Conservation (phyloP, 192 early-diverging fungal genomes). For the Umbelopsis vinacea region DNA sequence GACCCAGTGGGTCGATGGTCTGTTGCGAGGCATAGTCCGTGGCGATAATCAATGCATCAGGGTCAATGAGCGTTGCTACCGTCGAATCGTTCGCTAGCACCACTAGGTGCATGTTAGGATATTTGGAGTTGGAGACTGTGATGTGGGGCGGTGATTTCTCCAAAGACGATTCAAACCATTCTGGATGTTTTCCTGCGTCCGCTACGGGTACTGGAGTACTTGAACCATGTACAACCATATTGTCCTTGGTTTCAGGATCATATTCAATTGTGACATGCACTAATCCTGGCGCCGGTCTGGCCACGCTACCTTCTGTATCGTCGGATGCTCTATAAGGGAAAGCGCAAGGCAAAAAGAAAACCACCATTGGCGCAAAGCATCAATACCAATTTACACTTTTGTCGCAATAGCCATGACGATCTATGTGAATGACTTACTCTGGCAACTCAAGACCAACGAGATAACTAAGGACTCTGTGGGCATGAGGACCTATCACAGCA, state of each 20-base stretch:
- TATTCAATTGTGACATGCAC: constrained; percentile 8
- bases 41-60: constrained; percentile 2
- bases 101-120: constrained; percentile 1
- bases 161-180: not conserved
- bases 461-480: not conserved
- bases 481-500: constrained; percentile 4
- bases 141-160: not conserved
- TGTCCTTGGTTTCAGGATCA: not conserved
- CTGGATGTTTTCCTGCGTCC: not conserved
- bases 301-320: too few relatives aligned
- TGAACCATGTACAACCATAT: not conserved
- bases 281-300: not conserved
- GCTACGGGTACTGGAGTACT: not conserved
- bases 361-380: too few relatives aligned
- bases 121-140: not conserved
- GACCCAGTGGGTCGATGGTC: constrained; percentile 14
- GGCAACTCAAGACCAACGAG: constrained; percentile 2
- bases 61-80: not conserved
- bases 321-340: not conserved
- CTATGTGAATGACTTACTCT: too few relatives aligned
- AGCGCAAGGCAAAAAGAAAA: not conserved
- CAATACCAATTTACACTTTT: not conserved
- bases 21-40: constrained; percentile 13
- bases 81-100: not conserved
- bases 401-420: not conserved